Base-by-base conservation (phyloP, 495 filamentous ascomycete genomes). In the Filosporella fistucella region DNA sequence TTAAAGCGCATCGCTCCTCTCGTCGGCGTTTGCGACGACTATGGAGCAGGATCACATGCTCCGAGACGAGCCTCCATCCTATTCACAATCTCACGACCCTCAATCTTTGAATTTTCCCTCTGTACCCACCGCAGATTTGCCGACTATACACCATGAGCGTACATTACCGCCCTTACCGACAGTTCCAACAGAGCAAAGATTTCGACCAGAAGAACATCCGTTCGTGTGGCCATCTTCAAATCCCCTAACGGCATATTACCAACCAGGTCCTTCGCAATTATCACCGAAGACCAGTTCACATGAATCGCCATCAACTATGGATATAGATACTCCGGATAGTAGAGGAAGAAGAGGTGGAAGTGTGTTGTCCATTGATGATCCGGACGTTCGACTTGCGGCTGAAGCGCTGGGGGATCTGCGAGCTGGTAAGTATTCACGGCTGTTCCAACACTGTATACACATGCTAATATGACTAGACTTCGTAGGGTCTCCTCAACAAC, bases 381-480 rank as follows among this genome's bases (percentile, higher is more conserved):
- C 88, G 12, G 85, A 94, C 51, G 81, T 86, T 24, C 72, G 82
- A 23, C 70, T 84, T 59, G 91, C 89, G 22, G 90, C 89, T 24
- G 89, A 95, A 67, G 89, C 91, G 11, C 66, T 96, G 17, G 85
- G 86, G 28, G 86, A 88, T 46, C 74, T 96, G 43, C 81, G 87
- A 64, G 82, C 87, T 58, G 88, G 90, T 95, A 64, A 74, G 52
- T 55, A 28, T 33, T 38, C 24, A 14, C 24, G 24, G 5, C 2
- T 14, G 3, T 7, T 24, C n/a, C 2, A 9, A 18, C 12, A 13
- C n/a, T 29, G 26, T 4, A 25, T 35, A 34, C 37, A 40, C n/a
- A n/a, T n/a, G n/a, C n/a, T 37, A 54, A 14, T 37, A 30, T 33
- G 20, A 38, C 34, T 52, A 81, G 74, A 81, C 60, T 77, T 77